Conservation (phyloP, 148 eudicot genomes). For the Selenicereus undatus region DNA sequence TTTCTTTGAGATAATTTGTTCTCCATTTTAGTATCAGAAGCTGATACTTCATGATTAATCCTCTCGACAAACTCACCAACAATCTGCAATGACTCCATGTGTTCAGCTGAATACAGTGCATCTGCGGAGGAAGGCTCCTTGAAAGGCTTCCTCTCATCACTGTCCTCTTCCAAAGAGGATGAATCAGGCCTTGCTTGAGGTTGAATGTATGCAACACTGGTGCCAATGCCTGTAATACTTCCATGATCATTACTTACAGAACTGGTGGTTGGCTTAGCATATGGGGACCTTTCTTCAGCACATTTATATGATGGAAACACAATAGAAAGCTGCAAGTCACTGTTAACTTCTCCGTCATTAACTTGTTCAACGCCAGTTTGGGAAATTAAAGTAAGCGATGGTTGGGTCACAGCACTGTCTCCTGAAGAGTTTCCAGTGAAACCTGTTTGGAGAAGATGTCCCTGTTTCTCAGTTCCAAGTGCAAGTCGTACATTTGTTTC, state of each 20-base stretch:
- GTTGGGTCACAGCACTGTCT: conserved; percentile 27
- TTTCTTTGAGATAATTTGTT: conserved; percentile 25
- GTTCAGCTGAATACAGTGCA: conserved; percentile 57
- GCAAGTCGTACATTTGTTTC: conserved; percentile 26
- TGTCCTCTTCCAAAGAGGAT: conserved; percentile 13
- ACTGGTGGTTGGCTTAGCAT: conserved; percentile 21
- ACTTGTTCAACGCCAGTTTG: conserved; percentile 28
- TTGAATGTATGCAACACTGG: conserved; percentile 14
- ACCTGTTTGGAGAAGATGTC: conserved; percentile 21
- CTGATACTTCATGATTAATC: conserved; percentile 50
- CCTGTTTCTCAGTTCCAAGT: conserved; percentile 23
- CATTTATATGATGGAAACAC: conserved; percentile 22
- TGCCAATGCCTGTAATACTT: conserved; percentile 20
- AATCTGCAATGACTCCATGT: conserved; percentile 47
- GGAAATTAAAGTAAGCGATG: conserved; percentile 28
- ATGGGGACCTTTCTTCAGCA: background rate
- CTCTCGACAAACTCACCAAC: conserved; percentile 55
- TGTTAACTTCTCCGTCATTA: conserved; percentile 27
- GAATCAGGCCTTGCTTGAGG: conserved; percentile 19
- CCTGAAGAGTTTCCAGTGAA: conserved; percentile 27
- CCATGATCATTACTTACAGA: conserved; percentile 23
- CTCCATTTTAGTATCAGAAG: conserved; percentile 38
- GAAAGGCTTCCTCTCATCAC: conserved; percentile 16
- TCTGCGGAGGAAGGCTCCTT: conserved; percentile 39
- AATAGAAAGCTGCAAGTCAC: conserved; percentile 21